phyloP scores from a whole-genome alignment of 225 moss, liverwort and hornwort species.

The Anthoceros angustus region DNA sequence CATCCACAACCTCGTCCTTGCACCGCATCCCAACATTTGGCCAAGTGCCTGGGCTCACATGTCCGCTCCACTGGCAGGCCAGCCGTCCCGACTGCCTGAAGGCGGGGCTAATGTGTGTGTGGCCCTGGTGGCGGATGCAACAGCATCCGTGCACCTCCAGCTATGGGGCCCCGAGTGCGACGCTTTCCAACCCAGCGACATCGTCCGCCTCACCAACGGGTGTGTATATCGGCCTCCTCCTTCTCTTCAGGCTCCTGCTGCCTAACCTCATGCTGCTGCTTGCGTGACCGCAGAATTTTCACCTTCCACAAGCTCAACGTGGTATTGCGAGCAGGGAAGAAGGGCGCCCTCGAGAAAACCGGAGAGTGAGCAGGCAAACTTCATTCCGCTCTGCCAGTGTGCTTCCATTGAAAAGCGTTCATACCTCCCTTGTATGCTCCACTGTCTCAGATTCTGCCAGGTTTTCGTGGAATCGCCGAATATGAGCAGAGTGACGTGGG shows the following conservation, averaged over 20 bases:
- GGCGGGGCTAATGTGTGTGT: constrained; percentile 41
- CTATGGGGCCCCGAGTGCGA: constrained; percentile 70
- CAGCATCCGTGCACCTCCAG: constrained; percentile 70
- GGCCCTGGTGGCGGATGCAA: constrained; percentile 69
- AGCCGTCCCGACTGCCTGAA: constrained; percentile 38
- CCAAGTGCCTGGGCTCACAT: not conserved
- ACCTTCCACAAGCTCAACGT: constrained; percentile 60
- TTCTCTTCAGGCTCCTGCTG: not conserved
- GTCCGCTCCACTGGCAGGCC: constrained; percentile 14
- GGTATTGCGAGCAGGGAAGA: constrained; percentile 67
- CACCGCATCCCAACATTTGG: not conserved
- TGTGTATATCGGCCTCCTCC: not conserved
- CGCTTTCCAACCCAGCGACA: constrained; percentile 71
- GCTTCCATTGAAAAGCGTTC: too few relatives aligned
- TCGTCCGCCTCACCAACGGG: constrained; percentile 56
- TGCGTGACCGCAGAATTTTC: constrained; percentile 17
- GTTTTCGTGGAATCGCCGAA: constrained; percentile 43
- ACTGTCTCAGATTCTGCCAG: constrained; percentile 33
- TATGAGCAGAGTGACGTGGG: constrained; percentile 64
- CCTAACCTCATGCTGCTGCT: not conserved
- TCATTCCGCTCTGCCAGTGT: not conserved
- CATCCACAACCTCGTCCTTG: not conserved
- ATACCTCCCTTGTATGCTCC: not conserved
- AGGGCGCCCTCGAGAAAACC: constrained; percentile 56
- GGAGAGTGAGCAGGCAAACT: constrained; percentile 18